Evolutionary conservation across 257 asterid species (phyloP).

Genomic region (Solanum chmielewskii): DNA sequence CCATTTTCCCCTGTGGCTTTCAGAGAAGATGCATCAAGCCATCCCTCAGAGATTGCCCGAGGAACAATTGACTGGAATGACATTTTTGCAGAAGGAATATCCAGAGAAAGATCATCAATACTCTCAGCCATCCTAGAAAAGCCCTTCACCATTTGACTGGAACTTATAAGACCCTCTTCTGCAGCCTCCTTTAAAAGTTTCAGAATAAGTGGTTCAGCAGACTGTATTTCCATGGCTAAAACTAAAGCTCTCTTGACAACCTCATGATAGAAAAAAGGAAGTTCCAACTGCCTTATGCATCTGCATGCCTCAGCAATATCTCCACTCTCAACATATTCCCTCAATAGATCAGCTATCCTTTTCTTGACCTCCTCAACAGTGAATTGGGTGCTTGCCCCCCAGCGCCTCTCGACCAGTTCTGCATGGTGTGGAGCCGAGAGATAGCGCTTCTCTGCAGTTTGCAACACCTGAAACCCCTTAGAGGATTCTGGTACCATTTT

Average conservation of each 20-base stretch:
- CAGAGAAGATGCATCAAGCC: constrained; percentile 70
- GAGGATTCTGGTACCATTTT: constrained; percentile 63
- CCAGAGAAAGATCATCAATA: constrained; percentile 93
- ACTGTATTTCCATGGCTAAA: constrained; percentile 67
- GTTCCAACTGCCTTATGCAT: constrained; percentile 86
- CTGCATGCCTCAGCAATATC: constrained; percentile 85
- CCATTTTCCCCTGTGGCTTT: constrained; percentile 41
- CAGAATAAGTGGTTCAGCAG: constrained; percentile 52
- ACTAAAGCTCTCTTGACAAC: constrained; percentile 89
- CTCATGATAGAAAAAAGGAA: constrained; percentile 92
- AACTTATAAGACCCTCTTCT: constrained; percentile 89
- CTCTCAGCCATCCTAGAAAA: constrained; percentile 76
- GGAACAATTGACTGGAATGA: constrained; percentile 48
- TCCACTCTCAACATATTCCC: constrained; percentile 82
- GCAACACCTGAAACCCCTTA: constrained; percentile 68
- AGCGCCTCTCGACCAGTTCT: constrained; percentile 81
- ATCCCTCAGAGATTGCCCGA: constrained; percentile 76
- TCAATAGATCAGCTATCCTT: constrained; percentile 70
- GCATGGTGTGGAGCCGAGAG: constrained; percentile 99
- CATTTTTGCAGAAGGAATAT: constrained; percentile 78
- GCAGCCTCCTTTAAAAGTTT: constrained; percentile 79
- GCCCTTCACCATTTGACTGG: constrained; percentile 92
- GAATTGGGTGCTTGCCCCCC: constrained; percentile 98
- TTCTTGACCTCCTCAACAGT: constrained; percentile 90
- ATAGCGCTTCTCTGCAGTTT: constrained; percentile 81